A percentile compares a stretch with the other conserved stretches of the same genome.
Evolutionary conservation across 768 basidiomycete genomes (phyloP).

Genomic region (Calvatia gigantea): DNA sequence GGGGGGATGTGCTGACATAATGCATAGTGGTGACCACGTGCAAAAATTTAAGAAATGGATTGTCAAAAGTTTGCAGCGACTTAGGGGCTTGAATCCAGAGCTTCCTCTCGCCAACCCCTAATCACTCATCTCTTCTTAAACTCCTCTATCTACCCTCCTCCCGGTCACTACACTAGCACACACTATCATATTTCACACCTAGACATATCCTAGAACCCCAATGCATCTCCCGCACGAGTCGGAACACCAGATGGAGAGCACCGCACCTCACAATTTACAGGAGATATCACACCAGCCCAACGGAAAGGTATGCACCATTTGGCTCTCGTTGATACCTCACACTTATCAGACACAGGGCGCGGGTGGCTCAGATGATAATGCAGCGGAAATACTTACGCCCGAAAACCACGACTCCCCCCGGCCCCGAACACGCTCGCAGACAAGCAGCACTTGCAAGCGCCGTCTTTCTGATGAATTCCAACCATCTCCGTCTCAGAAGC

Average conservation of each 20-base stretch:
- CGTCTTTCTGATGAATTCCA: conserved; percentile 20
- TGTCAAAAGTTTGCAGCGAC: conserved; percentile 9
- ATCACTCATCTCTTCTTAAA: background rate
- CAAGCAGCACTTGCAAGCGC: conserved; percentile 27
- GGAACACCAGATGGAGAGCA: background rate
- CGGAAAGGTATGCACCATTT: background rate
- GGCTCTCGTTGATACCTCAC: background rate
- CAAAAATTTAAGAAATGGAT: conserved; percentile 3
- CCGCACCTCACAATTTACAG: background rate
- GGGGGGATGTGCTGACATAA: conserved; percentile 5
- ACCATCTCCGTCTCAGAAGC: conserved; percentile 1
- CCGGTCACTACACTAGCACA: background rate
- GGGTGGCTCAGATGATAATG: background rate
- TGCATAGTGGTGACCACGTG: conserved; percentile 6
- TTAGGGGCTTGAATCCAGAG: conserved; percentile 8
- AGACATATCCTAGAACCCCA: background rate
- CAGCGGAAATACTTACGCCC: background rate
- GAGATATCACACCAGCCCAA: conserved; percentile 1
- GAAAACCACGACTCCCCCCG: conserved; percentile 18
- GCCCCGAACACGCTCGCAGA: conserved; percentile 34
- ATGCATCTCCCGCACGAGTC: background rate
- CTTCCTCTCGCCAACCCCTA: conserved; percentile 6
- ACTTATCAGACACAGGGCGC: conserved; percentile 8
- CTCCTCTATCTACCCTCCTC: background rate
- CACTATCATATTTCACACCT: background rate